Evolutionary conservation across 108 stramenopile genomes (phyloP).

Genomic region (Fragilaria crotonensis): DNA sequence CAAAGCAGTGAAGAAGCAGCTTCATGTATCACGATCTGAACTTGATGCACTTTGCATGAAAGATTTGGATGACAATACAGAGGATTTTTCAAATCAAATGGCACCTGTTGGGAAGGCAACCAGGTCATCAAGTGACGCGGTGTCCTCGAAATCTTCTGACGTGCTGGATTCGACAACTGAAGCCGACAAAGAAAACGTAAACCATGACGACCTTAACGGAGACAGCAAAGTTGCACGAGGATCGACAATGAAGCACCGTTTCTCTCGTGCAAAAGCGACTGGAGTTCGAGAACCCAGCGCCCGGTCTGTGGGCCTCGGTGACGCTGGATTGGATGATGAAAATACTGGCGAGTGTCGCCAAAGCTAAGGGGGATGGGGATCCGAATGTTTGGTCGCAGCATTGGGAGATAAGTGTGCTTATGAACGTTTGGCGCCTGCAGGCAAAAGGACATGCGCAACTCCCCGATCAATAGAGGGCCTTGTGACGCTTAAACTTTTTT

Average conservation of each 20-base stretch:
- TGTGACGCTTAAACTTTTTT: too few species aligned
- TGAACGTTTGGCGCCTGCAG: too few species aligned
- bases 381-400: background rate
- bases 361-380: conserved; percentile 7
- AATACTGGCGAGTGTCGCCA: conserved; percentile 26
- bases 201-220: background rate
- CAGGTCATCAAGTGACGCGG: background rate
- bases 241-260: conserved; percentile 1
- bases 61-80: conserved; percentile 25
- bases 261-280: background rate
- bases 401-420: too few species aligned
- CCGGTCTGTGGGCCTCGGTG: conserved; percentile 8
- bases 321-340: conserved; percentile 10
- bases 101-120: background rate
- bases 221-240: background rate
- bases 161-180: background rate
- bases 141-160: background rate
- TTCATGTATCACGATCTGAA: conserved; percentile 36
- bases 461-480: too few species aligned
- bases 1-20: conserved; percentile 52
- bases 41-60: conserved; percentile 40
- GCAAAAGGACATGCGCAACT: too few species aligned
- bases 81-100: conserved; percentile 13
- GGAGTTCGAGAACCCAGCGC: background rate
- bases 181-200: background rate